Evolutionary conservation across 768 basidiomycete species (phyloP).

Genomic region (Lenzites betulinus): DNA sequence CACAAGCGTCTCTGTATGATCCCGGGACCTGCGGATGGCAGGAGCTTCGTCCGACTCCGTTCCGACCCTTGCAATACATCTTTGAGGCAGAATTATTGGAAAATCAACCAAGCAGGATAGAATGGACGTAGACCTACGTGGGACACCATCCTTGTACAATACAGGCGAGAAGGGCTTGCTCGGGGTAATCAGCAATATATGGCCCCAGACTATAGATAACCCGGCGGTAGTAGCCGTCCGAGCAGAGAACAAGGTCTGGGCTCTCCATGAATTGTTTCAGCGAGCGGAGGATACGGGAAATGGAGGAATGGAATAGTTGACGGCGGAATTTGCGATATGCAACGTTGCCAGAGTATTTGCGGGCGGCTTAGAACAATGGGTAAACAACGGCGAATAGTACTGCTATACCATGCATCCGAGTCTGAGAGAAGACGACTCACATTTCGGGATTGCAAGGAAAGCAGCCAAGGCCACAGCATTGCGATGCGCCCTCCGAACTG

Average conservation of each 20-base stretch:
- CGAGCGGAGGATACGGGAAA: slow-evolving; percentile 6
- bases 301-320: slow-evolving; percentile 17
- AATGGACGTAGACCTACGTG: slow-evolving; percentile 4
- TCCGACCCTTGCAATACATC: not conserved
- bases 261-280: slow-evolving; percentile 13
- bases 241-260: slow-evolving; percentile 14
- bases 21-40: not conserved
- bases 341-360: slow-evolving; percentile 8
- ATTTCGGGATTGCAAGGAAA: slow-evolving; percentile 24
- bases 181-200: slow-evolving; percentile 28
- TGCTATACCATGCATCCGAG: too few species aligned
- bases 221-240: slow-evolving; percentile 18
- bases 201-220: slow-evolving; percentile 24
- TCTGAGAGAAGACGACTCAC: too few species aligned
- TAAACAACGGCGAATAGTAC: too few species aligned
- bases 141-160: slow-evolving; percentile 24
- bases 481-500: slow-evolving; percentile 19
- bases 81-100: not conserved
- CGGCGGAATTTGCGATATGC: slow-evolving; percentile 22
- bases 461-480: slow-evolving; percentile 13
- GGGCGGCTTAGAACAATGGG: too few species aligned
- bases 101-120: not conserved
- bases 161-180: slow-evolving; percentile 22
- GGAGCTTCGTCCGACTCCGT: not conserved
- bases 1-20: slow-evolving; percentile 10